These are phyloP conservation scores for Yarrowia deformans DNA, from an alignment of 805 yeast species.

Conservation along the genomic window DNA sequence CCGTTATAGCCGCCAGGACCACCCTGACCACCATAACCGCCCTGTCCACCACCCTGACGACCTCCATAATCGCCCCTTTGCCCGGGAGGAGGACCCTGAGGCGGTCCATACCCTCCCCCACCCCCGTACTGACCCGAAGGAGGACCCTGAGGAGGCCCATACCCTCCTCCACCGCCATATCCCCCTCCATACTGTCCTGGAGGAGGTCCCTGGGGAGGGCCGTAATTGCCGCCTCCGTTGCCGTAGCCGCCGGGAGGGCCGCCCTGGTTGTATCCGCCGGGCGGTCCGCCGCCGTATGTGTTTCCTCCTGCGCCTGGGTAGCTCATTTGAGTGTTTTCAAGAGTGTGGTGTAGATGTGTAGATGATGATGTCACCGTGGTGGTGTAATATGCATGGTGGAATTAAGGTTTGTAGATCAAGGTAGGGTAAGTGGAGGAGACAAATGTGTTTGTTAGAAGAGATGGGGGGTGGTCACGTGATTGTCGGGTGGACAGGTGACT, in stretches of 20 bases:
- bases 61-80: neutral
- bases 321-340: constrained; percentile 3
- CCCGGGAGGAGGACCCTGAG: constrained; percentile 10
- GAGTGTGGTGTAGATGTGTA: neutral
- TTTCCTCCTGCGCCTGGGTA: constrained; percentile 38
- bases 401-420: neutral
- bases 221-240: constrained; percentile 7
- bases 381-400: neutral
- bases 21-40: neutral
- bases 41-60: neutral
- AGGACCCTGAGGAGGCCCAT: constrained; percentile 25
- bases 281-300: constrained; percentile 27
- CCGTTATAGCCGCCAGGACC: neutral
- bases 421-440: constrained; percentile 12
- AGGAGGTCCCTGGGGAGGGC: constrained; percentile 23
- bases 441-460: no score
- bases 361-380: neutral
- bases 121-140: constrained; percentile 32
- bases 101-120: constrained; percentile 10
- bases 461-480: no score
- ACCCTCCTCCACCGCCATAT: neutral
- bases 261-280: constrained; percentile 21
- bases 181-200: constrained; percentile 27
- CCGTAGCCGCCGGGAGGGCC: constrained; percentile 2
- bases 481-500: no score